Evolutionary conservation across 2,329 filamentous ascomycete species (phyloP), one percentile per base, ranked within the genome.

Genomic region (Ilyonectria robusta): DNA sequence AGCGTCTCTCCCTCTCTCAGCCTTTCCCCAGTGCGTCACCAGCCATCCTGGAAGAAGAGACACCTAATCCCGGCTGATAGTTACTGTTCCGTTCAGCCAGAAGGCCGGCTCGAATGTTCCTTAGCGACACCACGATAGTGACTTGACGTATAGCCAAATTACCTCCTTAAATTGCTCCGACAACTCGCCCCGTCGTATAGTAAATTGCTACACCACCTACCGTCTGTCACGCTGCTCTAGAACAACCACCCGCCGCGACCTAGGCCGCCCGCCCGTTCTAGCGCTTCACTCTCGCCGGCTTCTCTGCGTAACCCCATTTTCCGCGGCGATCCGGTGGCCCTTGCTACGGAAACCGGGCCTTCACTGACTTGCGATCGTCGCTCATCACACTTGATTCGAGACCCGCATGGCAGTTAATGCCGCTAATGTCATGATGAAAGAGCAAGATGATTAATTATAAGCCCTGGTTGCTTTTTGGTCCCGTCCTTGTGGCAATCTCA

Each of bases 111-210:
- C 17, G 7, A 31, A 17, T 50, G 23, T 5, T 29, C 23, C 23
- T 29, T 13, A 15, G 11, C 21, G 13, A n/a, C 26, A 29, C 15
- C 13, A 31, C 47, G 10, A 50, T 29, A 15, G 13, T 17, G 47
- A 29, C 23, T 26, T 13, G 6, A 17, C 48, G 26, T 33, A 21
- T 19, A 33, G n/a, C 50, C 50, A 53, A 53, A 53, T 37, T 53
- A 37, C 50, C n/a, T 15, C 29, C n/a, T 53, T 33, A 53, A 53
- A 53, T 53, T 53, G n/a, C 50, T 19, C 29, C 47, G 13, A 21
- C 26, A n/a, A 11, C 29, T 53, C 31, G 29, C 29, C 50, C 37
- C n/a, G 31, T 17, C 50, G 31, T 19, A n/a, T 19, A 35, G 50
- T 17, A 53, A 53, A 53, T 53, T 53, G 11, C 50, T 15, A 23